phyloP scores from a whole-genome alignment of 495 filamentous ascomycete genomes.

The Terfezia claveryi region DNA sequence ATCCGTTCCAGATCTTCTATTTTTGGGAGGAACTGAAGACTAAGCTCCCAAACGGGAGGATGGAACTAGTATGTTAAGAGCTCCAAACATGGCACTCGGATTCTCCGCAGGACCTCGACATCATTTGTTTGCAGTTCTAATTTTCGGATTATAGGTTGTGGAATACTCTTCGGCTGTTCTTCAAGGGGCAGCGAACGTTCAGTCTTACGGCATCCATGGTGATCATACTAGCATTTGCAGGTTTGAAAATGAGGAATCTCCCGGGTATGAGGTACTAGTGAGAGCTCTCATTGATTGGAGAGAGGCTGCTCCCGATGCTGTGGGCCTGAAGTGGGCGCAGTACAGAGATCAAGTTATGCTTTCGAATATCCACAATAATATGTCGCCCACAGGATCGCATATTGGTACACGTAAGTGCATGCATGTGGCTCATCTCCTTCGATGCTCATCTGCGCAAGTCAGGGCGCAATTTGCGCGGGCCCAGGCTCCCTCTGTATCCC shows the following conservation, averaged over 20 bases:
- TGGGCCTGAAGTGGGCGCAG: slow-evolving; percentile 39
- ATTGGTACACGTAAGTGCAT: no score
- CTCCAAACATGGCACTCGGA: no score
- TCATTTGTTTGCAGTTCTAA: neutral
- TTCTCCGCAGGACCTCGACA: no score
- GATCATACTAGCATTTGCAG: slow-evolving; percentile 81
- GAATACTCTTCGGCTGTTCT: slow-evolving; percentile 57
- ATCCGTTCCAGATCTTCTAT: slow-evolving; percentile 38
- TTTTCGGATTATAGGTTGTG: slow-evolving; percentile 24
- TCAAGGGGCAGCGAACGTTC: slow-evolving; percentile 42
- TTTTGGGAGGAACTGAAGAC: slow-evolving; percentile 26
- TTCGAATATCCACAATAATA: neutral
- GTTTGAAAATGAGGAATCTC: slow-evolving; percentile 47
- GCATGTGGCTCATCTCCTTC: no score
- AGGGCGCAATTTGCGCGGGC: no score
- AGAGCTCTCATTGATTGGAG: slow-evolving; percentile 52
- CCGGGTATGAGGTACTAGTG: slow-evolving; percentile 52
- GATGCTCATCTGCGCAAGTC: no score
- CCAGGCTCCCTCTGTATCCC: no score
- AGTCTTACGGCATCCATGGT: slow-evolving; percentile 56
- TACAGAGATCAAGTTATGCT: slow-evolving; percentile 22
- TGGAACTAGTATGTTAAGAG: no score
- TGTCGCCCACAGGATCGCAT: no score
- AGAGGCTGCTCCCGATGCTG: slow-evolving; percentile 32
- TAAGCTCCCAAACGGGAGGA: slow-evolving; percentile 9